phyloP scores from a whole-genome alignment of 108 stramenopile species.

The Skeletonema costatum region DNA sequence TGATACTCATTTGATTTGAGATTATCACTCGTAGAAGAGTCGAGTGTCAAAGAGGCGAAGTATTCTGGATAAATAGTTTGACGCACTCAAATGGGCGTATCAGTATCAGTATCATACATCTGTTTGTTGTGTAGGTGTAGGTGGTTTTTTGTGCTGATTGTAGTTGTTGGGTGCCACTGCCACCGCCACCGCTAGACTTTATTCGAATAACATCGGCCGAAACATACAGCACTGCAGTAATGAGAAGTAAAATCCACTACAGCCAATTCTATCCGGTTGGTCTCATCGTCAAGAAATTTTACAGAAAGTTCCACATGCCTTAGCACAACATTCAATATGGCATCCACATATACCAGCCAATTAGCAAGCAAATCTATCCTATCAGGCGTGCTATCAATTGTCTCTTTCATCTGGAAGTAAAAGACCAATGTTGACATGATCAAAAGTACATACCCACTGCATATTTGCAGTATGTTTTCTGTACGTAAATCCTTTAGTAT shows the following conservation, averaged over 20 bases:
- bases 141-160: background rate
- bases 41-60: too few species aligned
- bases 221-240: conserved; percentile 4
- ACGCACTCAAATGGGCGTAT: too few species aligned
- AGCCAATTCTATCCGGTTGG: conserved; percentile 4
- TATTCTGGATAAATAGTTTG: too few species aligned
- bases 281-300: background rate
- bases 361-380: conserved; percentile 16
- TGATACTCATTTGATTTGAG: too few species aligned
- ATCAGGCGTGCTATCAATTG: background rate
- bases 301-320: background rate
- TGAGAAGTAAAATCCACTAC: background rate
- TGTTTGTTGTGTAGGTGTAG: background rate
- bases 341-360: background rate
- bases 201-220: background rate
- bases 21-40: too few species aligned
- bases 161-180: background rate
- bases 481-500: background rate
- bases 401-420: background rate
- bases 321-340: conserved; percentile 3
- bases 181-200: background rate
- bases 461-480: background rate
- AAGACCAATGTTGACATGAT: conserved; percentile 5
- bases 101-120: background rate
- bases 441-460: background rate